Evolutionary conservation across 208 protist genomes (phyloP).

Genomic region (Entamoeba histolytica): DNA sequence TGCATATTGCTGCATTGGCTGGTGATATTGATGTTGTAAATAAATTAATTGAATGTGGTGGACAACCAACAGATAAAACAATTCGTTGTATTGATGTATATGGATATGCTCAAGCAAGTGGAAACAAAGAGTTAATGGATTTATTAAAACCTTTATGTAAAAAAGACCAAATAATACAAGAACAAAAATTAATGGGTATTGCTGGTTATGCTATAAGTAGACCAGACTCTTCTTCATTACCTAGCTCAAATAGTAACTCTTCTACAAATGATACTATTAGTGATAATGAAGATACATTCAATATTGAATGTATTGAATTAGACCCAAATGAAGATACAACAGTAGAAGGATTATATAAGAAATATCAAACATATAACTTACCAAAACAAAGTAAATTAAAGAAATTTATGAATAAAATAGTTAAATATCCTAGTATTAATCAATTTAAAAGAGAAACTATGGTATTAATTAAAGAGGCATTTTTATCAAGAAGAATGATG

Average conservation of each 20-base stretch:
- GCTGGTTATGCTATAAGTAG: background rate
- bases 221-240: background rate
- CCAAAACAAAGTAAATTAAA: background rate
- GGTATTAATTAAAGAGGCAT: background rate
- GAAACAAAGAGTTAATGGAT: background rate
- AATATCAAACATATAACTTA: background rate
- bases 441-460: background rate
- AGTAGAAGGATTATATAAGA: background rate
- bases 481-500: background rate
- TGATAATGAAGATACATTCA: background rate
- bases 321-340: background rate
- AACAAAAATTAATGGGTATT: background rate
- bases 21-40: background rate
- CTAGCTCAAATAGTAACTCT: background rate
- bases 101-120: background rate
- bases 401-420: background rate
- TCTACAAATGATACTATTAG: background rate
- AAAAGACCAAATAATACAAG: background rate
- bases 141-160: background rate
- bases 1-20: background rate
- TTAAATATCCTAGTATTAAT: background rate
- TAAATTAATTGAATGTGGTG: background rate
- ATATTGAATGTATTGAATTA: background rate
- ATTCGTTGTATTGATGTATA: background rate
- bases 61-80: background rate